Evolutionary conservation across 192 early-diverging fungal species (phyloP).

Genomic region (Entophlyctis luteolus): DNA sequence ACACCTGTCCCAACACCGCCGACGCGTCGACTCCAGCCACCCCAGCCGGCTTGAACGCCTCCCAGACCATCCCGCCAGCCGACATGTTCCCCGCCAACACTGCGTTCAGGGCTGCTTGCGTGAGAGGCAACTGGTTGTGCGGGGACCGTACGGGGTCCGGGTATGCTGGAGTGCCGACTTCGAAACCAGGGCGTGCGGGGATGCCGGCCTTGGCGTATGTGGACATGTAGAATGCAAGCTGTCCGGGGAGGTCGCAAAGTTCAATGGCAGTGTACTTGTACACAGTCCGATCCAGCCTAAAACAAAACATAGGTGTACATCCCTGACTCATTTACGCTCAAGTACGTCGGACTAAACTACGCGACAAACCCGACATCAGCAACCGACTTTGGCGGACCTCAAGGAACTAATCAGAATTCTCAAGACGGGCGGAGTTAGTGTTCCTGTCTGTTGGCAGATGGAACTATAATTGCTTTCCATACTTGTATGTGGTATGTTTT

Average conservation of each 20-base stretch:
- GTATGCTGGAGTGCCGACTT: slow-evolving; percentile 17
- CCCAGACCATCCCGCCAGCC: slow-evolving; percentile 7
- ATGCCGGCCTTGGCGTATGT: neutral
- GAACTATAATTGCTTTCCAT: slow-evolving; percentile 16
- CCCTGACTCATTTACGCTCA: neutral
- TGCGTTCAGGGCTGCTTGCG: neutral
- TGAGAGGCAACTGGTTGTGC: neutral
- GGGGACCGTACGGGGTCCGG: slow-evolving; percentile 1
- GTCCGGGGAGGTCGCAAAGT: neutral
- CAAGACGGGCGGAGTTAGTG: neutral
- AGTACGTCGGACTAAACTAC: neutral
- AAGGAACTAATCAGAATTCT: neutral
- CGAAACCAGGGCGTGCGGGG: slow-evolving; percentile 14
- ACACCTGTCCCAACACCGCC: slow-evolving; percentile 1
- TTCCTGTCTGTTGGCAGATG: slow-evolving; percentile 9
- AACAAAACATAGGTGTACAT: slow-evolving; percentile 10
- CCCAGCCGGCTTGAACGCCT: slow-evolving; percentile 4
- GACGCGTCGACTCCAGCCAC: neutral
- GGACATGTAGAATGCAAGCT: slow-evolving; percentile 22
- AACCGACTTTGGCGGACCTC: neutral
- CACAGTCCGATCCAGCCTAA: slow-evolving; percentile 14
- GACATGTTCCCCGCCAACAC: neutral
- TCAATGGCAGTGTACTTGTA: slow-evolving; percentile 21
- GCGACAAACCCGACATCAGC: neutral
- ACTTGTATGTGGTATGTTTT: neutral